Evolutionary conservation across 768 basidiomycete genomes (phyloP).

Genomic region (Auriscalpium vulgare): DNA sequence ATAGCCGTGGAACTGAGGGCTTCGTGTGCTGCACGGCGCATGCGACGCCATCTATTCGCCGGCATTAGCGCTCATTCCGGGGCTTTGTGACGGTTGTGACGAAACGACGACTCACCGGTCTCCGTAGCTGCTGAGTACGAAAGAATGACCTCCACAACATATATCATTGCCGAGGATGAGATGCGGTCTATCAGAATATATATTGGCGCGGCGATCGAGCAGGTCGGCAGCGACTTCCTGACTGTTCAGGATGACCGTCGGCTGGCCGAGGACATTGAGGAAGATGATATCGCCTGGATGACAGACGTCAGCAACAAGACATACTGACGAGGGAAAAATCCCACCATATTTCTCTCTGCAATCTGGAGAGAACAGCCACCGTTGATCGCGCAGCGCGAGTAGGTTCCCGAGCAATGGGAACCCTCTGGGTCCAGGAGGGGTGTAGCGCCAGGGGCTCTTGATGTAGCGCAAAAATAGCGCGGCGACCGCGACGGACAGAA

Average conservation of each 20-base stretch:
- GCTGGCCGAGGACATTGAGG: conserved; percentile 13
- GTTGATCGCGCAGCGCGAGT: conserved; percentile 6
- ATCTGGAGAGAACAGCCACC: conserved; percentile 11
- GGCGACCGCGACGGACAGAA: neutral
- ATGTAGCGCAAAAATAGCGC: conserved; percentile 3
- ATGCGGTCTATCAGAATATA: conserved; percentile 12
- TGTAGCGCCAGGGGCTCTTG: conserved; percentile 12
- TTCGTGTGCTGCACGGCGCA: conserved; percentile 12
- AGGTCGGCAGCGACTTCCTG: conserved; percentile 18
- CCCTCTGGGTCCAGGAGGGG: conserved; percentile 10
- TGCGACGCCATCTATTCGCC: conserved; percentile 10
- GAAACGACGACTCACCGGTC: conserved; percentile 1
- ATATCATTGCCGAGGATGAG: conserved; percentile 12
- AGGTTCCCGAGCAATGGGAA: conserved; percentile 10
- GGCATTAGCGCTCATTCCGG: neutral
- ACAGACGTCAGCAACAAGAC: neutral
- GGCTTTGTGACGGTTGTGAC: too few species aligned
- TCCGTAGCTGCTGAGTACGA: conserved; percentile 10
- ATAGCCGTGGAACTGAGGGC: conserved; percentile 1
- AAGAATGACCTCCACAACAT: conserved; percentile 6
- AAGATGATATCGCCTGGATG: conserved; percentile 12
- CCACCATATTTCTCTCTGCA: conserved; percentile 10
- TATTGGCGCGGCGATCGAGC: conserved; percentile 14
- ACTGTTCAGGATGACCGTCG: conserved; percentile 18
- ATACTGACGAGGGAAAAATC: neutral